Evolutionary conservation across 345 rosid species (phyloP).

Genomic region (Viola odorata): DNA sequence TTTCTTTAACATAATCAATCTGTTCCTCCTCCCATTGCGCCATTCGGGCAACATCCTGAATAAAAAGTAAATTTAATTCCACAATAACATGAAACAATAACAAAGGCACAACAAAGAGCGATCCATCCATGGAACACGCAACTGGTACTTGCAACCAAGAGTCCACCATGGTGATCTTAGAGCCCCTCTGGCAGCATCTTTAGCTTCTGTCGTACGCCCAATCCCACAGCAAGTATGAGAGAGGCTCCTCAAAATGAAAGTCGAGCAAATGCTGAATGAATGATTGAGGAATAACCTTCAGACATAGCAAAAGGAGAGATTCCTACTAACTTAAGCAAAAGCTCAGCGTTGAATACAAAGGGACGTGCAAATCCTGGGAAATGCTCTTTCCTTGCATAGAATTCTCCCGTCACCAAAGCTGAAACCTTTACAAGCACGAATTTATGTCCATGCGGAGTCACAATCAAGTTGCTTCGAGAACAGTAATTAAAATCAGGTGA

Average conservation of each 20-base stretch:
- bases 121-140: not conserved
- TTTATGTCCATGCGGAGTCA: conserved; percentile 18
- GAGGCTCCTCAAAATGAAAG: not conserved
- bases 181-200: conserved; percentile 31
- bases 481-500: conserved; percentile 4
- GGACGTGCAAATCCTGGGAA: no score
- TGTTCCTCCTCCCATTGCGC: conserved; percentile 28
- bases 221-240: conserved; percentile 5
- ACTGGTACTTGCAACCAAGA: conserved; percentile 23
- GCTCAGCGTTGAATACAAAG: conserved; percentile 26
- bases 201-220: conserved; percentile 24
- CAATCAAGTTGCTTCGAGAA: conserved; percentile 1
- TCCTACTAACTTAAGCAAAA: conserved; percentile 22
- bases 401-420: conserved; percentile 25
- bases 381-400: no score
- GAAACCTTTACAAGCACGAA: conserved; percentile 15
- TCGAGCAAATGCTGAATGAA: not conserved
- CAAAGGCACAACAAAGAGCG: not conserved
- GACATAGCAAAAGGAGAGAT: not conserved
- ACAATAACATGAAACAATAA: not conserved
- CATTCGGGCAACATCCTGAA: conserved; percentile 28
- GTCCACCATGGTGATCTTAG: conserved; percentile 32
- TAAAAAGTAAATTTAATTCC: not conserved
- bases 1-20: conserved; percentile 20
- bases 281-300: not conserved